Base-by-base conservation (phyloP, 2,329 filamentous ascomycete genomes). In the Fusarium acutatum region DNA sequence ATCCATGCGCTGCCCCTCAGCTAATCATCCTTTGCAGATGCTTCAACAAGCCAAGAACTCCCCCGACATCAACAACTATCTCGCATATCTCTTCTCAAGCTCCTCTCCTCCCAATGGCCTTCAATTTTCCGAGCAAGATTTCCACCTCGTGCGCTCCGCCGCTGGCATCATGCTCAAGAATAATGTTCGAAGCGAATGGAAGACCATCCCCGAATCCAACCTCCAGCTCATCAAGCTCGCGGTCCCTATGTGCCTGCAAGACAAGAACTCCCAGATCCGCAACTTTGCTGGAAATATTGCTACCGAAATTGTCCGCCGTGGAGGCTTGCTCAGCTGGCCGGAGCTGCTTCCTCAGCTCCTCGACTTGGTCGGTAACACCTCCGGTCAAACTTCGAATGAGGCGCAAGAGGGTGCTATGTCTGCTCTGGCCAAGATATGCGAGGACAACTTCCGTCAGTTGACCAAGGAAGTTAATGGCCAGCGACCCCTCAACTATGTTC, bases 151-250 rank as follows among this genome's bases (percentile, higher is more conserved):
- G 69, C 92, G 96, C 73, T 93, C 94, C 69, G 93, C 96, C 17
- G 95, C 96, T 32, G 95, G 94, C 63, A 91, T 98, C 79, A 96
- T 98, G 90, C 88, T 99, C 75, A 99, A 98, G 86, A 98, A 98
- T 83, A 95, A 97, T 80, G 89, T 98, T 81, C 92, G 90, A 80
- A 84, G 89, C 53, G 88, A 90, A 46, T 96, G 93, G 86, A 93
- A 93, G 81, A 86, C 89, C 64, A 94, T 98, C 71, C 88, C 94
- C 60, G 91, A 93, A 57, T 81, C 87, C 44, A 96, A 92, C 80
- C 86, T 97, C 75, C 84, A 87, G 35, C 92, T 97, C 79, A 90
- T 98, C 81, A 94, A 94, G 81, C 89, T 93, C 58, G 91, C 93
- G 38, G 89, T 97, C 18, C 89, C 97, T 63, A 83, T 93, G 68